Base-by-base conservation (phyloP, 495 filamentous ascomycete species). In the Sporormia fimetaria region DNA sequence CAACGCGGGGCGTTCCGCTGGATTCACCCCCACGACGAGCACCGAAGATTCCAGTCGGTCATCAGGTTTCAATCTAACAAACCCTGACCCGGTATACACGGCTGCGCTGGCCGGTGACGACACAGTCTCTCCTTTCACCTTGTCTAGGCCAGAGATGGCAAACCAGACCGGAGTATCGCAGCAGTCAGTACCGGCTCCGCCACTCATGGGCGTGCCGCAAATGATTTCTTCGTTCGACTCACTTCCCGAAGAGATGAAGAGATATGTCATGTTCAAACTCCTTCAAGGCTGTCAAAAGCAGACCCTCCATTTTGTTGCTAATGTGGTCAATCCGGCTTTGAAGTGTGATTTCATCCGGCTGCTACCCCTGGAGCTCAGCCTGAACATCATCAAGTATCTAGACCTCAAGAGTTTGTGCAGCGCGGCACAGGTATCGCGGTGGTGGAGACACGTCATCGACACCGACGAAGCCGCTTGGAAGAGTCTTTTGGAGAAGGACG, bases 391-490 rank as follows among this genome's bases (percentile, higher is more conserved):
- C 21, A 81, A 82, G 34, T 90, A 87, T 52, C 74, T 99, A 12
- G 83, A 94, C 53, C 69, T 79, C 20, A 76, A 81, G 54, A 87
- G 86, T 47, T 78, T 96, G 58, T 96, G 88, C 57, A 78, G 78
- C 40, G 86, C 87, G 7, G 84, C 90, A 2, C 90, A 90, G 48
- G 90, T 96, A 4, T 96, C 88, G 1, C 94, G 83, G 63, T 77
- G 79, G 52, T 99, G 90, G 90, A 77, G 90, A 44, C 73, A 78
- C 33, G 78, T 93, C 11, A 72, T 94, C 37, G 86, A 96, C 52
- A 79, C 79, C 6, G 85, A 96, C 54, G 92, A 99, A 60, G 86
- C 80, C 24, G 82, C 83, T 5, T 99, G 90, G 90, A 95, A 94
- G 62, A 82, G 87, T 41, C 68, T 94, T 0, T 79, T 99, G 44